These are phyloP conservation scores for Camellia oleifera DNA, from an alignment of 179 eudicot species.

Conservation along the genomic window DNA sequence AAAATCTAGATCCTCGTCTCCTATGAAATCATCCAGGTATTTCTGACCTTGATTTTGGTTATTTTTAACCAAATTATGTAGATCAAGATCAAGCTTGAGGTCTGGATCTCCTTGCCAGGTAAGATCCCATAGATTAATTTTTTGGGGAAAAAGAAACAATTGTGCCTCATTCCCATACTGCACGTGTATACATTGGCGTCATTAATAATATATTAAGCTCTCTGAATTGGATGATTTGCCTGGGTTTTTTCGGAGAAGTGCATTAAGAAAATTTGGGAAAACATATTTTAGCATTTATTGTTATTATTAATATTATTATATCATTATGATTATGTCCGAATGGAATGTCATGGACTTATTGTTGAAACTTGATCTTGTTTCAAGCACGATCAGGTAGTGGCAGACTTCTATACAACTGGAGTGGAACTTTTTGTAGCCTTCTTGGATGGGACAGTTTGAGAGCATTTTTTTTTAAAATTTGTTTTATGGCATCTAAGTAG, in stretches of 20 bases:
- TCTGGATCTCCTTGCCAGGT: slow-evolving; percentile 36
- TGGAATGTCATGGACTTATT: background rate
- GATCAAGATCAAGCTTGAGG: slow-evolving; percentile 58
- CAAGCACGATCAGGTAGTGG: slow-evolving; percentile 34
- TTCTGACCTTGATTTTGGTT: slow-evolving; percentile 4
- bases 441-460: background rate
- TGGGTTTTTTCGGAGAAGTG: background rate
- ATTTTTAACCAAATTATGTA: slow-evolving; percentile 23
- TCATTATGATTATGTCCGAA: background rate
- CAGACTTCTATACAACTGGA: slow-evolving; percentile 13
- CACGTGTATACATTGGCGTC: no score
- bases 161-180: no score
- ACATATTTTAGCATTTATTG: background rate
- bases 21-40: slow-evolving; percentile 74
- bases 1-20: slow-evolving; percentile 78
- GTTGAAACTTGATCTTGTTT: slow-evolving; percentile 3
- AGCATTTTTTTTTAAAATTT: background rate
- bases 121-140: background rate
- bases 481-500: slow-evolving; percentile 6
- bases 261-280: background rate
- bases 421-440: background rate
- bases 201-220: background rate
- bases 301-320: background rate
- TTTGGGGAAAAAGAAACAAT: background rate
- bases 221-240: background rate